Evolutionary conservation across 164 flowering plant species (phyloP).

Genomic region (Taxillus chinensis): DNA sequence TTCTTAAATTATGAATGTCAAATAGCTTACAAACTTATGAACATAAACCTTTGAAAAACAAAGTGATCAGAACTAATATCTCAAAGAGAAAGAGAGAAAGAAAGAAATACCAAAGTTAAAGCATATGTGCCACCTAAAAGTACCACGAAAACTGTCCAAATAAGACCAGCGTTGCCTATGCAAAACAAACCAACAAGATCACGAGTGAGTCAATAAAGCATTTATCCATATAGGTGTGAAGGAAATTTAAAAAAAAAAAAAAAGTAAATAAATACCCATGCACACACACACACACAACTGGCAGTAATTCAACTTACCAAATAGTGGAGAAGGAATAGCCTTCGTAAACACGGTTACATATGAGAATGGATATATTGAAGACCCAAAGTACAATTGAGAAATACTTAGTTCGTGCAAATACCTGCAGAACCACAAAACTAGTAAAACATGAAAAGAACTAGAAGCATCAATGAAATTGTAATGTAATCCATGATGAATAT

Average conservation of each 20-base stretch:
- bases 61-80: background rate
- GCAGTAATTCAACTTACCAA: conserved; percentile 47
- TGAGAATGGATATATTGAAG: conserved; percentile 61
- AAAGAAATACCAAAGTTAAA: conserved; percentile 78
- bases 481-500: background rate
- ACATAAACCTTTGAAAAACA: background rate
- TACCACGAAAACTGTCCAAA: conserved; percentile 76
- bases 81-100: background rate
- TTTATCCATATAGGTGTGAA: background rate
- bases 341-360: conserved; percentile 75
- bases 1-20: background rate
- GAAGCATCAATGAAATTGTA: background rate
- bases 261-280: background rate
- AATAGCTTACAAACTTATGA: background rate
- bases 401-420: conserved; percentile 50
- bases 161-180: conserved; percentile 58
- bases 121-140: conserved; percentile 98
- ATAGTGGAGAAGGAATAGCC: conserved; percentile 74
- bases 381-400: conserved; percentile 59
- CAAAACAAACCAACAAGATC: conserved; percentile 8
- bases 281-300: background rate
- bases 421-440: conserved; percentile 42
- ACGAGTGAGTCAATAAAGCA: background rate
- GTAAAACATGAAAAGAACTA: conserved; percentile 15
- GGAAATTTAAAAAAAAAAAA: background rate